Conservation (phyloP, 2,329 filamentous ascomycete species). For the Parastagonospora nodorum region DNA sequence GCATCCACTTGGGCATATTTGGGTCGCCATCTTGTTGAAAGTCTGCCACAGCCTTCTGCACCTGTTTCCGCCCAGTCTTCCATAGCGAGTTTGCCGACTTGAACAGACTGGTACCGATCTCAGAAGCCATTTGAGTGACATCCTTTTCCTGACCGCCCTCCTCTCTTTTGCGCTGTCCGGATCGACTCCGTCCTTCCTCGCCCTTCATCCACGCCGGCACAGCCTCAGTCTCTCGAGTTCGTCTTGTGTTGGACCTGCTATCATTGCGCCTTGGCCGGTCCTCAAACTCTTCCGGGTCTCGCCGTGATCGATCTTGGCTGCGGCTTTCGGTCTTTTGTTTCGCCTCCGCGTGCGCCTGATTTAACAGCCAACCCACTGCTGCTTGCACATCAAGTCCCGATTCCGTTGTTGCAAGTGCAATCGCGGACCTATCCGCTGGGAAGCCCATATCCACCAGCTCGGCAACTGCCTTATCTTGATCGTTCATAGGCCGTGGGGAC, state of each 20-base stretch:
- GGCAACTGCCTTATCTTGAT: slow-evolving; percentile 78
- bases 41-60: slow-evolving; percentile 90
- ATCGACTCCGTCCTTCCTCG: slow-evolving; percentile 57
- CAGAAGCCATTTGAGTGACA: slow-evolving; percentile 78
- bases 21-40: slow-evolving; percentile 75
- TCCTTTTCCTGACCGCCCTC: slow-evolving; percentile 68
- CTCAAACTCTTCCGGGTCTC: slow-evolving; percentile 29
- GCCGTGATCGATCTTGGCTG: slow-evolving; percentile 31
- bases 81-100: slow-evolving; percentile 95
- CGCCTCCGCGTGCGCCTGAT: slow-evolving; percentile 85
- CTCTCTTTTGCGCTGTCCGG: slow-evolving; percentile 56
- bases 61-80: slow-evolving; percentile 91
- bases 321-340: slow-evolving; percentile 66
- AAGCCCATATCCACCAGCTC: slow-evolving; percentile 97
- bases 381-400: slow-evolving; percentile 80
- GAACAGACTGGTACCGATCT: slow-evolving; percentile 80
- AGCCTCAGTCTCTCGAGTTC: slow-evolving; percentile 39
- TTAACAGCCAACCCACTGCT: slow-evolving; percentile 86
- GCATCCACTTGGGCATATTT: slow-evolving; percentile 94
- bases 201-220: slow-evolving; percentile 68
- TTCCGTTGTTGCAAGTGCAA: slow-evolving; percentile 79
- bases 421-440: slow-evolving; percentile 77
- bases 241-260: slow-evolving; percentile 36
- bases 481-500: slow-evolving; percentile 45
- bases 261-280: slow-evolving; percentile 31